Evolutionary conservation across 495 filamentous ascomycete species (phyloP).

Genomic region (Hypoxylon crocopeplum): DNA sequence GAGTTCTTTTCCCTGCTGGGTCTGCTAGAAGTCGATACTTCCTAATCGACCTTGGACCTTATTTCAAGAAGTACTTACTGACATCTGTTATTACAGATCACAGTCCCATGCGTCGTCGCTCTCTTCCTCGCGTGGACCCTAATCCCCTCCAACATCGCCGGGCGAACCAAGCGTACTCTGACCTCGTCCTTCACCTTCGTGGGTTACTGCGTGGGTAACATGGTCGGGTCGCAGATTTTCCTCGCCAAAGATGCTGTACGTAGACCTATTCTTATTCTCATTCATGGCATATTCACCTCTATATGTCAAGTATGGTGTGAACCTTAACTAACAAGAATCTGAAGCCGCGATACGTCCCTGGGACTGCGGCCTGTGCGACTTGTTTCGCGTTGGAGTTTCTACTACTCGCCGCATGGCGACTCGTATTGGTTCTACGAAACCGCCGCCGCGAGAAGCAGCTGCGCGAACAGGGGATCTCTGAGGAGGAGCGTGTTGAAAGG

Average conservation of each 20-base stretch:
- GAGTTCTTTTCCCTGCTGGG: no score
- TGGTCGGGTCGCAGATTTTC: constrained; percentile 67
- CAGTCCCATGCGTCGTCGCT: constrained; percentile 32
- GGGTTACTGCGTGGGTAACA: constrained; percentile 61
- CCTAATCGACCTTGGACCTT: no score
- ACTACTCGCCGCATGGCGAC: constrained; percentile 32
- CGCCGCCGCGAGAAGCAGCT: constrained; percentile 34
- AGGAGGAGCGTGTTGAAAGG: constrained; percentile 38
- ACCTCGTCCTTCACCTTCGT: constrained; percentile 51
- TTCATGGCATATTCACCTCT: no score
- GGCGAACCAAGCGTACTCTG: constrained; percentile 44
- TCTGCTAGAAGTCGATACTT: no score
- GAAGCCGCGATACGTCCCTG: constrained; percentile 40
- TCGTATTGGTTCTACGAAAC: constrained; percentile 38
- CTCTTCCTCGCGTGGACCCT: constrained; percentile 42
- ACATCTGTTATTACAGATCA: no score
- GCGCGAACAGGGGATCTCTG: constrained; percentile 32
- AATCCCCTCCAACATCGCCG: constrained; percentile 42
- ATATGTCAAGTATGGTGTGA: no score
- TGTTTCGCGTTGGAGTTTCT: constrained; percentile 41
- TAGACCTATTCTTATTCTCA: constrained; percentile 34
- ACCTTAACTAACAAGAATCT: constrained; percentile 12
- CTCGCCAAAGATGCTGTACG: constrained; percentile 52
- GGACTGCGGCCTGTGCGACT: constrained; percentile 36
- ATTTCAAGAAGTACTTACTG: no score